These are phyloP conservation scores for Yamadazyma diospyri DNA, from an alignment of 1,139 yeast species.

Conservation along the genomic window DNA sequence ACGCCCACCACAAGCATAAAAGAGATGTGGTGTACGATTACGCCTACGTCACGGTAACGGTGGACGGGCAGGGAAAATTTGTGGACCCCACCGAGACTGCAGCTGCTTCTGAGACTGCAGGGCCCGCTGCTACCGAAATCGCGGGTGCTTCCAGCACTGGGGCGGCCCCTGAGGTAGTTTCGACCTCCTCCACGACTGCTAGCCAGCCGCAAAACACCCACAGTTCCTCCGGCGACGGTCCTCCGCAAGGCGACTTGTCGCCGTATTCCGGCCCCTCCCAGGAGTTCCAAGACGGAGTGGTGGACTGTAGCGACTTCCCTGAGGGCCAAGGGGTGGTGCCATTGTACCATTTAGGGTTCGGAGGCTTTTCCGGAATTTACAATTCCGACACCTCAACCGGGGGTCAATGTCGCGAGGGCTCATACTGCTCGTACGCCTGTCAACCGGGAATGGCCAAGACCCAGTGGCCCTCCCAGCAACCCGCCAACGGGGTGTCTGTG, in stretches of 20 bases:
- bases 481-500: conserved; percentile 69
- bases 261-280: conserved; percentile 50
- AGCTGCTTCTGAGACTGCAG: conserved; percentile 8
- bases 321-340: conserved; percentile 69
- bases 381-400: conserved; percentile 63
- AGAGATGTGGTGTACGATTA: conserved; percentile 80
- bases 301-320: conserved; percentile 60
- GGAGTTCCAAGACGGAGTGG: conserved; percentile 60
- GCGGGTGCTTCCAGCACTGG: conserved; percentile 17
- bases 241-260: conserved; percentile 50
- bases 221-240: conserved; percentile 26
- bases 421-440: conserved; percentile 82
- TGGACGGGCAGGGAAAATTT: conserved; percentile 62
- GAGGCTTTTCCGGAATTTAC: conserved; percentile 76
- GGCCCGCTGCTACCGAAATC: conserved; percentile 6
- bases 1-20: conserved; percentile 51
- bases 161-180: conserved; percentile 11
- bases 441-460: conserved; percentile 91
- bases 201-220: conserved; percentile 11
- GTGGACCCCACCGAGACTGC: conserved; percentile 20
- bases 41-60: conserved; percentile 73
- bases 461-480: conserved; percentile 78
- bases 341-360: conserved; percentile 53
- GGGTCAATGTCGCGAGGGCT: conserved; percentile 66
- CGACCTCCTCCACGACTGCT: conserved; percentile 18